Percentiles rank a stretch among this genome's conserved stretches.
phyloP scores from a whole-genome alignment of 257 asterid species.

The Jasminum sambac region DNA sequence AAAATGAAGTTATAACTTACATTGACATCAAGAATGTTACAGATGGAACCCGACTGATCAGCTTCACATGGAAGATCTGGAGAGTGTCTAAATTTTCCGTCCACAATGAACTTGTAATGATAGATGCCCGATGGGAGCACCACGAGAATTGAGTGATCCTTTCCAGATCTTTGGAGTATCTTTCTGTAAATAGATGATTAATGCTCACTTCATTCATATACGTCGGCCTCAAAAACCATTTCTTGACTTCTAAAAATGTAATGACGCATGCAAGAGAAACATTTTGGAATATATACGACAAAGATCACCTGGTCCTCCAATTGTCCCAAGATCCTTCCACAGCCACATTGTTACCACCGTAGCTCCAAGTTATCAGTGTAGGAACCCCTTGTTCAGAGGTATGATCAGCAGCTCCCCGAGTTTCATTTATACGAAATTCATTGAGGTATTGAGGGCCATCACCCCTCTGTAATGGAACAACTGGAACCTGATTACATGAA shows the following conservation, averaged over 20 bases:
- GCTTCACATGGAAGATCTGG: slow-evolving; percentile 80
- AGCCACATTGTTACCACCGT: slow-evolving; percentile 70
- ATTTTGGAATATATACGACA: slow-evolving; percentile 11
- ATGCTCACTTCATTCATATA: background rate
- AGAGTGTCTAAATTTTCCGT: slow-evolving; percentile 65
- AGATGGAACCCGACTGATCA: slow-evolving; percentile 55
- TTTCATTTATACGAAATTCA: slow-evolving; percentile 43
- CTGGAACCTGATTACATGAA: slow-evolving; percentile 60
- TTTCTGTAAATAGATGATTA: slow-evolving; percentile 51
- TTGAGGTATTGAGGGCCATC: slow-evolving; percentile 40
- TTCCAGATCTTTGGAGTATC: slow-evolving; percentile 76
- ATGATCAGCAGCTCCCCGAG: slow-evolving; percentile 33
- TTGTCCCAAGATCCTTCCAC: slow-evolving; percentile 97
- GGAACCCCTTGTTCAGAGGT: slow-evolving; percentile 52
- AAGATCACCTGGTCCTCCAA: slow-evolving; percentile 74
- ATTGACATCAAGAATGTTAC: slow-evolving; percentile 81
- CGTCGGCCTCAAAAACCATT: slow-evolving; percentile 15
- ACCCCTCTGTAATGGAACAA: slow-evolving; percentile 54
- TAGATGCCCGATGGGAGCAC: slow-evolving; percentile 80
- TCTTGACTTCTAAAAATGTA: slow-evolving; percentile 18
- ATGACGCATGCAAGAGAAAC: slow-evolving; percentile 17
- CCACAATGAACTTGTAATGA: slow-evolving; percentile 78
- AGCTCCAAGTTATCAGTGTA: slow-evolving; percentile 54
- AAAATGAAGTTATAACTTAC: slow-evolving; percentile 46
- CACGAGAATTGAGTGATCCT: slow-evolving; percentile 79